A percentile compares a stretch with the other conserved stretches of the same genome.
These are phyloP conservation scores for Closterium sp. DNA, from an alignment of 139 green algal genomes.

Conservation along the genomic window DNA sequence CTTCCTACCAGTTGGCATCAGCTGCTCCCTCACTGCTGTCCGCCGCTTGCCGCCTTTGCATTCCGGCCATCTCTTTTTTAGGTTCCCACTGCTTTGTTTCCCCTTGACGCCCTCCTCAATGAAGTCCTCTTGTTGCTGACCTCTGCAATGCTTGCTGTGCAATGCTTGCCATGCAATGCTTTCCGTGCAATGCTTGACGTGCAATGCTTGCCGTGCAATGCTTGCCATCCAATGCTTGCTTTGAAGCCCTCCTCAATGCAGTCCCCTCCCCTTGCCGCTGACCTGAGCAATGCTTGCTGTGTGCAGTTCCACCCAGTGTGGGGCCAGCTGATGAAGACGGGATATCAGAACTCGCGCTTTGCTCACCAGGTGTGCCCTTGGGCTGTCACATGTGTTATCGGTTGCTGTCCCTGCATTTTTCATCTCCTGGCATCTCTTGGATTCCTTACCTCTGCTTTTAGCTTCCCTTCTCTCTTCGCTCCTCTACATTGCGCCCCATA, in stretches of 20 bases:
- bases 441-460: background rate
- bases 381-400: background rate
- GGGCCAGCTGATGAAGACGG: slow-evolving; percentile 94
- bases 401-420: too few species aligned
- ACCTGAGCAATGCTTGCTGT: background rate
- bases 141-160: background rate
- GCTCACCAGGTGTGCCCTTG: slow-evolving; percentile 62
- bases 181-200: too few species aligned
- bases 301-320: slow-evolving; percentile 84
- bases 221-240: too few species aligned
- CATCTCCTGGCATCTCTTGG: too few species aligned
- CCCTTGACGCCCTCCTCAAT: background rate
- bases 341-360: slow-evolving; percentile 91
- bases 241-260: too few species aligned
- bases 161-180: too few species aligned
- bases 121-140: background rate
- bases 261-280: background rate
- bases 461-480: background rate
- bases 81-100: too few species aligned
- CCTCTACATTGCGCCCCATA: background rate
- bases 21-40: too few species aligned
- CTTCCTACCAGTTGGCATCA: too few species aligned
- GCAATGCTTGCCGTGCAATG: too few species aligned
- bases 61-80: too few species aligned
- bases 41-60: too few species aligned